Percentiles rank a stretch among this genome's conserved stretches.
Evolutionary conservation across 805 yeast genomes (phyloP).

Genomic region (Ascoidea asiatica): DNA sequence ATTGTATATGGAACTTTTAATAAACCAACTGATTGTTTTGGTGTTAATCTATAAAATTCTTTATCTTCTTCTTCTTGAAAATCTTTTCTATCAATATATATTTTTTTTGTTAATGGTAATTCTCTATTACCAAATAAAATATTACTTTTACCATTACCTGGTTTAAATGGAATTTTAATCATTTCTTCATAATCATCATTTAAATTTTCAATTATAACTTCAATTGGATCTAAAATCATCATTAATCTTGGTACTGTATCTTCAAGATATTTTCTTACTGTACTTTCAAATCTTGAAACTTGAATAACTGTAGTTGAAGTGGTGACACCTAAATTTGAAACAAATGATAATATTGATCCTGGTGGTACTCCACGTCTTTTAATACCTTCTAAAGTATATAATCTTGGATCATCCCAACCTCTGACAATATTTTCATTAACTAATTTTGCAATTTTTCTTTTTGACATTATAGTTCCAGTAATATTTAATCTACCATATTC

Average conservation of each 20-base stretch:
- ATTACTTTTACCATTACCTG: slow-evolving; percentile 62
- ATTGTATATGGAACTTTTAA: slow-evolving; percentile 82
- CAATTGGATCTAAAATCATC: slow-evolving; percentile 83
- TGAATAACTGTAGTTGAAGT: slow-evolving; percentile 89
- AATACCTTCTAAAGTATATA: slow-evolving; percentile 87
- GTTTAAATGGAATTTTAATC: slow-evolving; percentile 74
- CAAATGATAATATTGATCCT: slow-evolving; percentile 87
- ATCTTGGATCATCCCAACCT: slow-evolving; percentile 98
- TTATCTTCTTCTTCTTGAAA: slow-evolving; percentile 47
- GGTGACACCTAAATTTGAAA: slow-evolving; percentile 93
- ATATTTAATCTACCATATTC: slow-evolving; percentile 95
- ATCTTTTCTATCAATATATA: slow-evolving; percentile 84
- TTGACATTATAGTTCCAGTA: slow-evolving; percentile 88
- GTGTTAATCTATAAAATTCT: slow-evolving; percentile 88
- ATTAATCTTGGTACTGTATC: slow-evolving; percentile 87
- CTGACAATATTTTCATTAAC: slow-evolving; percentile 74
- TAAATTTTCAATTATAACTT: slow-evolving; percentile 70
- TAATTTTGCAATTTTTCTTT: slow-evolving; percentile 89
- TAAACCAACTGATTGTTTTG: slow-evolving; percentile 89
- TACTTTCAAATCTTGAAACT: slow-evolving; percentile 74
- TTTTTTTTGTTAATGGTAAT: slow-evolving; percentile 61
- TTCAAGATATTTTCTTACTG: slow-evolving; percentile 80
- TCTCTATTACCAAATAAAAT: slow-evolving; percentile 58
- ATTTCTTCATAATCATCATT: slow-evolving; percentile 59
- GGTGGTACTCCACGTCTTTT: slow-evolving; percentile 98